Evolutionary conservation across 169 alveolate genomes (phyloP).

Genomic region (Plasmodium sp.): DNA sequence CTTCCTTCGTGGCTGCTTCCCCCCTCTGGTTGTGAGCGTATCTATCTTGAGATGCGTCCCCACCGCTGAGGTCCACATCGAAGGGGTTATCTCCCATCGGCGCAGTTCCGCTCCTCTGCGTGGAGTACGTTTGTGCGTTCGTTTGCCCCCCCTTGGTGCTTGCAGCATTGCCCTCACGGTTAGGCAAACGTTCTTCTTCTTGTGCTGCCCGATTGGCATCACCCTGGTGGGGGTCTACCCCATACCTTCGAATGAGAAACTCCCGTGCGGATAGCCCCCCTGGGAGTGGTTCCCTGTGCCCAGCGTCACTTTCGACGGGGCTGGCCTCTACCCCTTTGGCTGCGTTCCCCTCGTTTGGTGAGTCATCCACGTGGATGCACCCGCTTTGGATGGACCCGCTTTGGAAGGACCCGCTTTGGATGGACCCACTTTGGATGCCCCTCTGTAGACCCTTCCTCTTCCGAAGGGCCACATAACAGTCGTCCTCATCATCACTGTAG

Average conservation of each 20-base stretch:
- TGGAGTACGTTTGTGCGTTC: neutral
- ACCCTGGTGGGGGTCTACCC: neutral
- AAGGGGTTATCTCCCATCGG: neutral
- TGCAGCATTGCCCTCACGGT: neutral
- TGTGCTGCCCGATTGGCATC: neutral
- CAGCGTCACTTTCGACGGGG: neutral
- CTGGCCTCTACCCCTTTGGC: neutral
- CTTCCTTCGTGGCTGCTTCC: neutral
- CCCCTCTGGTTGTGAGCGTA: neutral
- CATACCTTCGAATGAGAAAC: neutral
- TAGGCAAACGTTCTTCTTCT: neutral
- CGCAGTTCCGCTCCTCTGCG: neutral
- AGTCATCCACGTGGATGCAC: neutral
- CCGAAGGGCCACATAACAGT: constrained; percentile 27
- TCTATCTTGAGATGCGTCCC: no score
- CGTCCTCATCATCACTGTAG: constrained; percentile 64
- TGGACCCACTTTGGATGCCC: neutral
- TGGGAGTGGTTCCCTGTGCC: neutral
- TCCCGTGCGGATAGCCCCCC: neutral
- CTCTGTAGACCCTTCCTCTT: constrained; percentile 13
- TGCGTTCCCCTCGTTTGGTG: neutral
- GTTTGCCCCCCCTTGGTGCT: neutral
- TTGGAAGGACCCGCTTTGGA: no score
- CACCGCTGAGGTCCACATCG: neutral
- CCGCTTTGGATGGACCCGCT: neutral